A percentile compares a stretch with the other conserved stretches of the same genome.
These are phyloP conservation scores for Pichia sp. DNA, from an alignment of 1,139 yeast genomes.

Conservation along the genomic window DNA sequence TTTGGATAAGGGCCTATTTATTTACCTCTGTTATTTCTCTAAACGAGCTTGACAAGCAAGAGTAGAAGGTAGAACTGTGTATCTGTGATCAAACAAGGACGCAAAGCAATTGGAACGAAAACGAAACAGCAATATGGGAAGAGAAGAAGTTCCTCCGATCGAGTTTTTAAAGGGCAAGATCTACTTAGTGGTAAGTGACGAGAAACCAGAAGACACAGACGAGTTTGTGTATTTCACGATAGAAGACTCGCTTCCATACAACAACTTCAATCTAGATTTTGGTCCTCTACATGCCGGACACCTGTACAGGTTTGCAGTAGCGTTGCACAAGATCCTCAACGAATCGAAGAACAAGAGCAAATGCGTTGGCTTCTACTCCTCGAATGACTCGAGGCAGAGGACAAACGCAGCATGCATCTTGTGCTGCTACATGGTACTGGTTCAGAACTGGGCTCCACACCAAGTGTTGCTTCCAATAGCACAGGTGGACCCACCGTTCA, in stretches of 20 bases:
- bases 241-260: constrained; percentile 87
- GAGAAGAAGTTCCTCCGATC: constrained; percentile 26
- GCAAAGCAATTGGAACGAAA: not conserved
- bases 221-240: constrained; percentile 83
- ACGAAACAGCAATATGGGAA: not conserved
- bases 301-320: constrained; percentile 89
- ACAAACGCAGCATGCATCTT: constrained; percentile 93
- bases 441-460: constrained; percentile 98
- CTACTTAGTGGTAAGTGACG: constrained; percentile 85
- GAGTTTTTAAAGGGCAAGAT: constrained; percentile 51
- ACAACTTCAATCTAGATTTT: constrained; percentile 89
- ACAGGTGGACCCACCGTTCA: constrained; percentile 89
- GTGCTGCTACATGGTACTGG: constrained; percentile 90
- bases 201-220: constrained; percentile 69
- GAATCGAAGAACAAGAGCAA: constrained; percentile 80
- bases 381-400: constrained; percentile 74
- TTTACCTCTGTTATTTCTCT: not conserved
- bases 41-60: not conserved
- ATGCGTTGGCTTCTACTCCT: constrained; percentile 85
- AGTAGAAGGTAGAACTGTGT: not conserved
- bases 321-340: constrained; percentile 83
- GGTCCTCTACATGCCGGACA: constrained; percentile 95
- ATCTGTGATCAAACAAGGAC: no score
- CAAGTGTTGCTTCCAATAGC: constrained; percentile 92
- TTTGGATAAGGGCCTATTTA: not conserved